Percentiles rank a stretch among this genome's conserved stretches.
Conservation (phyloP, 257 asterid species). For the Solanum stenotomum region DNA sequence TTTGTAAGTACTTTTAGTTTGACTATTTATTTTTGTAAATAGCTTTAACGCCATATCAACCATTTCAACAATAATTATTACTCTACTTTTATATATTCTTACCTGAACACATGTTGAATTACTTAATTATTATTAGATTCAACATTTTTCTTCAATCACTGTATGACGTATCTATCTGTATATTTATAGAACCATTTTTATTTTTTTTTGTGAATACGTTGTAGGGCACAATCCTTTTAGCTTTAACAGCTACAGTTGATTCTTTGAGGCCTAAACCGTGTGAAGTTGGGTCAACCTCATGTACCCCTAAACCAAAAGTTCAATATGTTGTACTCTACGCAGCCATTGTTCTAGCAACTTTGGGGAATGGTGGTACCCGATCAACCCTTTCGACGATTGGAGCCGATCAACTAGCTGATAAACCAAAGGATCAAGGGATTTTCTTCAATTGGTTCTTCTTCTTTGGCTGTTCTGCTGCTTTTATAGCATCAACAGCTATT, state of each 20-base stretch:
- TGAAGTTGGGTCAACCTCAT: slow-evolving; percentile 2
- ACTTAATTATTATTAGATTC: too few relatives aligned
- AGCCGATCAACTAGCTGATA: slow-evolving; percentile 26
- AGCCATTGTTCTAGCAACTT: slow-evolving; percentile 15
- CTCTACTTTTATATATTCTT: too few relatives aligned
- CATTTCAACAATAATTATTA: too few relatives aligned
- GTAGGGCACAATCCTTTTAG: slow-evolving; percentile 31
- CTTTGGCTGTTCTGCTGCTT: slow-evolving; percentile 1
- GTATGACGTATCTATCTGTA: too few relatives aligned
- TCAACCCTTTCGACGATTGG: slow-evolving; percentile 36
- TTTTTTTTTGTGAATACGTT: not conserved
- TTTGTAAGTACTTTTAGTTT: too few relatives aligned
- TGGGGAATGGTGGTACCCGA: slow-evolving; percentile 29
- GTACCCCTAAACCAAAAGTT: slow-evolving; percentile 12
- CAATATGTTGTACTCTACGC: slow-evolving; percentile 25
- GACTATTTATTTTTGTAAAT: too few relatives aligned
- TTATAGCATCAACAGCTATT: slow-evolving; percentile 20
- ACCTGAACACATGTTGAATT: too few relatives aligned
- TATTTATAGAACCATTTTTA: too few relatives aligned
- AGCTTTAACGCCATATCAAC: too few relatives aligned
- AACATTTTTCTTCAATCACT: too few relatives aligned
- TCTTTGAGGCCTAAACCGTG: slow-evolving; percentile 25
- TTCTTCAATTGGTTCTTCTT: slow-evolving; percentile 39
- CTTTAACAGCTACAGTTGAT: slow-evolving; percentile 24
- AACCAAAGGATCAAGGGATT: slow-evolving; percentile 13